Evolutionary conservation across 2,329 filamentous ascomycete genomes (phyloP), one percentile per base, ranked within the genome.

Genomic region (Calonectria pseudoturangicola): DNA sequence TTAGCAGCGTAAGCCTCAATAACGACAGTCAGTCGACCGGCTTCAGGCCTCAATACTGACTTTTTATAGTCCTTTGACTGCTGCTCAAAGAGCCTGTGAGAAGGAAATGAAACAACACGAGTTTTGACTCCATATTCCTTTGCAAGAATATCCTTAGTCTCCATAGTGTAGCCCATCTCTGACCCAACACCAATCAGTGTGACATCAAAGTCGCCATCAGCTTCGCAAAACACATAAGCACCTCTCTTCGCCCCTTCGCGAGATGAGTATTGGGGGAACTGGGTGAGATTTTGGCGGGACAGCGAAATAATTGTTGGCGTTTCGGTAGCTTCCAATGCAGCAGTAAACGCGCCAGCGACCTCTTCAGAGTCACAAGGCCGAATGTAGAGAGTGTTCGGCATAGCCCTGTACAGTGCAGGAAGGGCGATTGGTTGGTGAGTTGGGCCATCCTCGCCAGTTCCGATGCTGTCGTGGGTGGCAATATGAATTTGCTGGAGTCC

Each of bases 361-460:
- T 93, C 91, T 75, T 92, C 89, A 51, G 85, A 87, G 73, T 92
- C 90, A 56, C 86, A 86, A 0, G 91, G 90, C 0, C 91, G 88
- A 67, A 92, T 90, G 78, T 92, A 92, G 1, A 89, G 82, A 0
- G 92, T 74, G 70, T 92, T 92, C 0, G 90, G 91, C 90, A 92
- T 92, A 25, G 90, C 88, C 3, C 91, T 88, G 79, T 90, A 92
- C 2, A 92, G 82, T 0, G 87, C 81, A 10, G 88, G 87, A 0
- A 92, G 83, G 47, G 87, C 90, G 33, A 92, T 88, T 2, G 91
- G 90, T 78, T 92, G 91, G 74, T 92, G 91, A 0, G 91, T 92
- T 0, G 90, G 91, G 0, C 90, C 91, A 74, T 92, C 88, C 75
- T 92, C 88, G 1, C 91, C 90, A 48, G 86, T 89, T 25, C 88